Conservation (phyloP, 2,329 filamentous ascomycete genomes). For the Paramyrothecium sp. region DNA sequence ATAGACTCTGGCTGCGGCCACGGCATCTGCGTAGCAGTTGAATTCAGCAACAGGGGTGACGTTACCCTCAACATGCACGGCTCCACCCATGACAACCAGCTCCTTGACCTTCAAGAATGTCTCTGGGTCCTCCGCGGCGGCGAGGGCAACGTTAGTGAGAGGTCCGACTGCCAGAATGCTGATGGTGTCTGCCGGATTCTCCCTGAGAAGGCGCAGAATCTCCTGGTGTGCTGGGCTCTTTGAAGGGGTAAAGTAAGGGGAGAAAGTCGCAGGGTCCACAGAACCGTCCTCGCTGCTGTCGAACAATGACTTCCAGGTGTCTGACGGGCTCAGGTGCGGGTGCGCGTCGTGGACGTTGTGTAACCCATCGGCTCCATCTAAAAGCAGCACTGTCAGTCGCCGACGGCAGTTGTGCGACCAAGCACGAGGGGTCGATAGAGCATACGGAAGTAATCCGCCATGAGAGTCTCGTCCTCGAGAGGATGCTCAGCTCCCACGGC, state of each 20-base stretch:
- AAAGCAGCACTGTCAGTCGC: conserved; percentile 6
- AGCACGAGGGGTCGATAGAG: conserved; percentile 7
- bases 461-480: conserved; percentile 76
- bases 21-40: conserved; percentile 87
- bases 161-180: conserved; percentile 90
- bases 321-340: conserved; percentile 70
- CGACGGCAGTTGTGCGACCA: neutral
- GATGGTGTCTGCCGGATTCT: conserved; percentile 80
- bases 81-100: conserved; percentile 93
- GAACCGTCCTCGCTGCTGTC: conserved; percentile 25
- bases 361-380: conserved; percentile 74
- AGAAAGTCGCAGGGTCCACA: conserved; percentile 42
- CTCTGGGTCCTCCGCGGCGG: conserved; percentile 83
- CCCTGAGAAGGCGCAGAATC: conserved; percentile 80
- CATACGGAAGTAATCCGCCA: conserved; percentile 86
- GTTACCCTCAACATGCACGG: conserved; percentile 78
- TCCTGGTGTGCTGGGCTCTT: conserved; percentile 74
- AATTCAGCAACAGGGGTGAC: conserved; percentile 86
- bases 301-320: conserved; percentile 73
- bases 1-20: conserved; percentile 74
- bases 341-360: conserved; percentile 74
- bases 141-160: conserved; percentile 88
- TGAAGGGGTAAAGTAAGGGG: conserved; percentile 72
- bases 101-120: conserved; percentile 88
- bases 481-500: conserved; percentile 86